phyloP scores from a whole-genome alignment of 2,329 filamentous ascomycete genomes.

The Ustulina deusta region DNA sequence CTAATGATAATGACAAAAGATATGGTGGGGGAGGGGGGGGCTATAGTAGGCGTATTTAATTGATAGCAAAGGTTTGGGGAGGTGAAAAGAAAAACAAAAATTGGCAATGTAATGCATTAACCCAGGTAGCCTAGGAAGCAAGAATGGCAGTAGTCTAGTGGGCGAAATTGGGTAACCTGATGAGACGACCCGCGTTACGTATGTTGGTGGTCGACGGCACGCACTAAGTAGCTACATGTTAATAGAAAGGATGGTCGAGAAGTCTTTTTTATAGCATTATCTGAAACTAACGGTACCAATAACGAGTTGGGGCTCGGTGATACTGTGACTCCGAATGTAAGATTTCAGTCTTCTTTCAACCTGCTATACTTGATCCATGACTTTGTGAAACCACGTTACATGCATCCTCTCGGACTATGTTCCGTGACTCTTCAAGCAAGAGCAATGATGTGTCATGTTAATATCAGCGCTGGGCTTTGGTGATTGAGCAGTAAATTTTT shows the following conservation, averaged over 20 bases:
- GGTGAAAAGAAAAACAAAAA: not conserved
- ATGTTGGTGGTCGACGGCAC: too few relatives aligned
- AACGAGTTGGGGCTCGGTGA: not conserved
- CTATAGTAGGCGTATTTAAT: not conserved
- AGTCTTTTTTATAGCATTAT: too few relatives aligned
- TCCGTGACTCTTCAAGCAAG: not conserved
- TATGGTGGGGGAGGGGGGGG: not conserved
- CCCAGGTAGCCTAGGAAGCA: not conserved
- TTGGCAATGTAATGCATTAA: not conserved
- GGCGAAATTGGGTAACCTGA: not conserved
- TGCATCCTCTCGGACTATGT: too few relatives aligned
- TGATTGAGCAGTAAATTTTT: too few relatives aligned
- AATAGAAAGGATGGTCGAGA: too few relatives aligned
- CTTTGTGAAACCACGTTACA: too few relatives aligned
- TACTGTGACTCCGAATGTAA: not conserved
- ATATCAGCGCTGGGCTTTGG: not conserved
- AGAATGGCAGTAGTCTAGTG: constrained; percentile 1
- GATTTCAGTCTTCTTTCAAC: not conserved
- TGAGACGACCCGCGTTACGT: not conserved
- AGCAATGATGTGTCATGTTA: too few relatives aligned
- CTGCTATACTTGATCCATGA: too few relatives aligned
- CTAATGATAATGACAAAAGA: not conserved
- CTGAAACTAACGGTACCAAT: not conserved
- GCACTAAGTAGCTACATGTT: too few relatives aligned
- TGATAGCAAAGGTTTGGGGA: not conserved